Evolutionary conservation across 352 stramenopile genomes (phyloP).

Genomic region (Pythium insidiosum): DNA sequence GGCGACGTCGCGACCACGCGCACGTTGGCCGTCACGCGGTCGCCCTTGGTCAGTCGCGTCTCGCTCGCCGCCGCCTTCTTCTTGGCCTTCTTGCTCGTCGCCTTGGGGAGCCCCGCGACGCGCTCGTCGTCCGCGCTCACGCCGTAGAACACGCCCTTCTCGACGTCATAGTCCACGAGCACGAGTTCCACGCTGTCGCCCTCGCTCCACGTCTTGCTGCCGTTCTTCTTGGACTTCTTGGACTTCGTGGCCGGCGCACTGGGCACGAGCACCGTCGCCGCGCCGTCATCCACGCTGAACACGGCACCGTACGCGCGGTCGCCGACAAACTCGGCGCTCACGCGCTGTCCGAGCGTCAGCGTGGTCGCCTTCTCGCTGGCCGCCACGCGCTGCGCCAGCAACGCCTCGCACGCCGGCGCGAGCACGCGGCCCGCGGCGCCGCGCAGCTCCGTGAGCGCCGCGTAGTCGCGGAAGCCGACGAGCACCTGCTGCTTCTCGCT

Average conservation of each 20-base stretch:
- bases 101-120: slow-evolving; percentile 31
- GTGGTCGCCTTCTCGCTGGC: slow-evolving; percentile 7
- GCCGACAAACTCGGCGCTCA: slow-evolving; percentile 80
- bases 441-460: slow-evolving; percentile 19
- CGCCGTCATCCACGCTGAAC: slow-evolving; percentile 65
- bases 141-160: slow-evolving; percentile 78
- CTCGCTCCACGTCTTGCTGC: slow-evolving; percentile 54
- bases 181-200: slow-evolving; percentile 63
- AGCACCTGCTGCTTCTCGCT: slow-evolving; percentile 73
- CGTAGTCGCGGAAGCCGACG: slow-evolving; percentile 53
- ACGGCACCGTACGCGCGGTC: slow-evolving; percentile 81
- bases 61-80: slow-evolving; percentile 71
- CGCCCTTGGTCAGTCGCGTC: slow-evolving; percentile 41
- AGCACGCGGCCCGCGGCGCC: slow-evolving; percentile 18
- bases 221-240: no score
- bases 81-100: no score
- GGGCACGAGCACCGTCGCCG: slow-evolving; percentile 63
- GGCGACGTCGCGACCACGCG: slow-evolving; percentile 30
- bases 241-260: slow-evolving; percentile 20
- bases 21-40: slow-evolving; percentile 19
- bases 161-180: slow-evolving; percentile 81
- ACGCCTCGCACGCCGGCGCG: slow-evolving; percentile 42
- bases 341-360: slow-evolving; percentile 55
- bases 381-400: slow-evolving; percentile 28
- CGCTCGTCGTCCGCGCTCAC: slow-evolving; percentile 36